Base-by-base conservation (phyloP, 352 stramenopile genomes). In the Globisporangium polare region DNA sequence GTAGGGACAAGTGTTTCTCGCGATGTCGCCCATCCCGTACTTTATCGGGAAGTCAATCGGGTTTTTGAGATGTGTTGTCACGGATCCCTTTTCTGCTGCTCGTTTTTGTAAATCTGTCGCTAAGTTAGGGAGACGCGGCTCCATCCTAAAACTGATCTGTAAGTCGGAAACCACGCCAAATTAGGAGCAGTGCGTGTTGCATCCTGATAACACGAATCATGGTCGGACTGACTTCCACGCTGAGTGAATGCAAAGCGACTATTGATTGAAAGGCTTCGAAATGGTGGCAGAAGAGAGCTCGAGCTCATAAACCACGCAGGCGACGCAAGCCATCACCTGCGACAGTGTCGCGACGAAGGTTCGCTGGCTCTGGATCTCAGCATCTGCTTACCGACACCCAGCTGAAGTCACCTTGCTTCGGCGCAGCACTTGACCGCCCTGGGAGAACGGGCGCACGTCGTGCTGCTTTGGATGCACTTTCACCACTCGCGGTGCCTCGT, bases 401-500 rank as follows among this genome's bases (percentile, higher is more conserved):
- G 74, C 53, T 15, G 78, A 84, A n/a, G 57, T 67, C 24, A 76
- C 67, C 72, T 88, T 90, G 65, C 58, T 88, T 22, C 68, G 77
- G 27, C 66, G 60, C 18, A 86, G 61, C 45, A 83, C 66, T 17
- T 68, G 69, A 24, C 67, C 70, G 26, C 72, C 72, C 15, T 80
- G 61, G 3, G 74, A 83, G 61, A 81, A 90, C 22, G 79, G 81
- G 13, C 74, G 71, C 15, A 46, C 49, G 35, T 87, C 78, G 58
- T 74, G 71, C 65, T 90, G 81, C 65, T 88, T 90, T n/a, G 74
- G 68, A 39, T 90, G 81, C 29, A 86, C 72, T 17, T 68, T 68
- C 20, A 78, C 65, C 15, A 90, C 65, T 7, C 81, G 77, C 3
- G 81, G 81, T 10, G 58, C 53, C 3, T 73, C 65, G 33, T 72